Evolutionary conservation across 1,284 basidiomycete species (phyloP).

Genomic region (Leccinum pachyderme): DNA sequence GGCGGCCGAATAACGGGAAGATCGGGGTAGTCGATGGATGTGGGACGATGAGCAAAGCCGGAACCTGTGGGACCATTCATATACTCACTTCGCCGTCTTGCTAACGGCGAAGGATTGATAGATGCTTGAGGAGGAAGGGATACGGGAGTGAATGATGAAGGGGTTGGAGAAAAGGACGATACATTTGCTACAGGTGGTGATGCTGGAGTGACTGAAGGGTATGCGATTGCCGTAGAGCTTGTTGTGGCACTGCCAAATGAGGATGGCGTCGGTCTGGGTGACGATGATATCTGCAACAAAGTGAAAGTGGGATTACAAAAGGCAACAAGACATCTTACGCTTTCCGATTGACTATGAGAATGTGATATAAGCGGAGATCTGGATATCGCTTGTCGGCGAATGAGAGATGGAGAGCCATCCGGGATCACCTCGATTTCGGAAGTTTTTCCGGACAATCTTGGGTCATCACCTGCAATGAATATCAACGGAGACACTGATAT

Average conservation of each 20-base stretch:
- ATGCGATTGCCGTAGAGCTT: slow-evolving; percentile 40
- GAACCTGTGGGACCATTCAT: slow-evolving; percentile 75
- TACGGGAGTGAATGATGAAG: slow-evolving; percentile 37
- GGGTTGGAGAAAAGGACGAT: slow-evolving; percentile 31
- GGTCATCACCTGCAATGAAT: slow-evolving; percentile 11
- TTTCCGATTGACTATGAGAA: slow-evolving; percentile 42
- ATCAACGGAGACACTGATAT: slow-evolving; percentile 1
- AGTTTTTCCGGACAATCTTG: slow-evolving; percentile 19
- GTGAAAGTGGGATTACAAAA: slow-evolving; percentile 8
- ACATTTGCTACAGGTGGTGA: slow-evolving; percentile 37
- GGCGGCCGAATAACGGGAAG: slow-evolving; percentile 73
- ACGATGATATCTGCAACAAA: slow-evolving; percentile 23
- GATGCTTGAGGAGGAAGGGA: slow-evolving; percentile 78
- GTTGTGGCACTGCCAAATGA: slow-evolving; percentile 32
- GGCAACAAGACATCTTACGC: slow-evolving; percentile 32
- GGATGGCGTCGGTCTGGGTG: slow-evolving; percentile 34
- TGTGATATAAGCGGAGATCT: slow-evolving; percentile 43
- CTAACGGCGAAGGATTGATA: slow-evolving; percentile 64
- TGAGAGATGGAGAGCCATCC: slow-evolving; percentile 34
- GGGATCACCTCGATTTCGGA: slow-evolving; percentile 9
- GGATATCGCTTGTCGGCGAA: slow-evolving; percentile 37
- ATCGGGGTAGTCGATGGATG: slow-evolving; percentile 78
- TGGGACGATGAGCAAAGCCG: slow-evolving; percentile 43
- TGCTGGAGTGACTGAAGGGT: slow-evolving; percentile 39
- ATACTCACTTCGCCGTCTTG: slow-evolving; percentile 76